Evolutionary conservation across 2,329 filamentous ascomycete genomes (phyloP).

Genomic region (Thielaviopsis ethacetica): DNA sequence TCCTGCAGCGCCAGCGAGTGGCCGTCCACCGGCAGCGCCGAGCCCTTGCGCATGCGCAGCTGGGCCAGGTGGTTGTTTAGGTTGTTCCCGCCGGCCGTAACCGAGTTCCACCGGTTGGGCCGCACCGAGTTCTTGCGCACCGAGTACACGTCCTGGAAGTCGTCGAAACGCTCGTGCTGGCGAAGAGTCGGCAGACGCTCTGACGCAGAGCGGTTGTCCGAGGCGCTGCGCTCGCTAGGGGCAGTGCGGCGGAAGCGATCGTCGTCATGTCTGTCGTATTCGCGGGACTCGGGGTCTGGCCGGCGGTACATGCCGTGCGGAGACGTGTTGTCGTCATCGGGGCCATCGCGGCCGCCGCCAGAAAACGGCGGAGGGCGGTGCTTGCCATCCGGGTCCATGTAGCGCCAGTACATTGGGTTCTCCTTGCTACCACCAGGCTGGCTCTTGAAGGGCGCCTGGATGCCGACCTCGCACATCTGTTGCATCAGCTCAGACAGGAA

Average conservation of each 20-base stretch:
- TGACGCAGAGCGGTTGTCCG: constrained; percentile 6
- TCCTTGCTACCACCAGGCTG: constrained; percentile 54
- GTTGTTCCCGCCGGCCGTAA: not conserved
- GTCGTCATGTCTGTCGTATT: not conserved
- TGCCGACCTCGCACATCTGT: constrained; percentile 66
- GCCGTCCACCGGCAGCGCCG: not conserved
- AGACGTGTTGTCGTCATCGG: constrained; percentile 3
- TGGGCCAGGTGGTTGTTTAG: constrained; percentile 1
- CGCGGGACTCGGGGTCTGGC: not conserved
- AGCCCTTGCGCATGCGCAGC: constrained; percentile 6
- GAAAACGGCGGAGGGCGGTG: not conserved
- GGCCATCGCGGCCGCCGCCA: not conserved
- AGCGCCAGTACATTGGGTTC: constrained; percentile 43
- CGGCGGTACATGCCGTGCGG: constrained; percentile 5
- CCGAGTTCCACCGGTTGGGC: constrained; percentile 7
- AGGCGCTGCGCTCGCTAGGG: not conserved
- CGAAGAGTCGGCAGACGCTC: constrained; percentile 11
- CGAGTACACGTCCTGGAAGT: constrained; percentile 29
- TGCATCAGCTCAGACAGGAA: constrained; percentile 87
- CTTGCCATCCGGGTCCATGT: constrained; percentile 12
- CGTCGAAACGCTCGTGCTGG: constrained; percentile 16
- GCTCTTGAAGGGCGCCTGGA: constrained; percentile 52
- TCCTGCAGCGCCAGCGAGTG: constrained; percentile 9
- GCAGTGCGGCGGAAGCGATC: not conserved
- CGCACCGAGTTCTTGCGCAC: constrained; percentile 6